Percentiles rank a stretch among this genome's conserved stretches.
Conservation (phyloP, 768 basidiomycete species). For the Amanita jacksonii region DNA sequence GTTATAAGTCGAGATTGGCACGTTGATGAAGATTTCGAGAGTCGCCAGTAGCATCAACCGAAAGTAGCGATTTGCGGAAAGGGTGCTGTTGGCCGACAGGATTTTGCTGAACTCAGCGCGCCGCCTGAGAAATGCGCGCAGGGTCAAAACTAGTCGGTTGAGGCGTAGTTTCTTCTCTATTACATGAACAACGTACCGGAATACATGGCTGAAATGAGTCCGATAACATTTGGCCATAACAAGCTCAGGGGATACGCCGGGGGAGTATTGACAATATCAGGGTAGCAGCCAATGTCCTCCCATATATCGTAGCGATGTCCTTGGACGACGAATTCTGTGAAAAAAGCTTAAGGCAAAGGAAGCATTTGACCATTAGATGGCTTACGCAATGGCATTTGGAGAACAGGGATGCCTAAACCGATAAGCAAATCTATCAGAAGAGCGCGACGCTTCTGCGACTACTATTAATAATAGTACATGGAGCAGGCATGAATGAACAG, state of each 20-base stretch:
- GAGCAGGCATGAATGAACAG: too few relatives aligned
- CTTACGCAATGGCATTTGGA: conserved; percentile 39
- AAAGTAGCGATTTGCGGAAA: conserved; percentile 40
- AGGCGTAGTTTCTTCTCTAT: background rate
- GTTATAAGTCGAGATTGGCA: conserved; percentile 27
- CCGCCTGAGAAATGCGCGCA: conserved; percentile 11
- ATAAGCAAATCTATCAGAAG: conserved; percentile 35
- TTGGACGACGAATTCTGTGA: conserved; percentile 40
- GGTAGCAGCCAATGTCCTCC: conserved; percentile 39
- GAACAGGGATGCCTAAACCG: conserved; percentile 36
- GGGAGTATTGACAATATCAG: conserved; percentile 29
- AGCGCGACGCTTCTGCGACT: conserved; percentile 19
- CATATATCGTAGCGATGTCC: conserved; percentile 40
- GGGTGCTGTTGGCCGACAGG: conserved; percentile 3
- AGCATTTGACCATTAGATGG: too few relatives aligned
- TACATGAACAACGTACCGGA: conserved; percentile 20
- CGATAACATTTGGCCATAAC: conserved; percentile 33
- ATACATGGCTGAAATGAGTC: conserved; percentile 29
- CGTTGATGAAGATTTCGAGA: conserved; percentile 28
- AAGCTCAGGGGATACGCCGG: conserved; percentile 24
- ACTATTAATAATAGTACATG: conserved; percentile 21
- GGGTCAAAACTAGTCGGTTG: conserved; percentile 10
- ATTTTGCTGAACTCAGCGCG: conserved; percentile 9
- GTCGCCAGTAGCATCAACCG: conserved; percentile 39
- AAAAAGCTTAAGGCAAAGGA: background rate